Evolutionary conservation across 257 asterid genomes (phyloP), one percentile per base, ranked within the genome.

Genomic region (Orobanche coerulescens): DNA sequence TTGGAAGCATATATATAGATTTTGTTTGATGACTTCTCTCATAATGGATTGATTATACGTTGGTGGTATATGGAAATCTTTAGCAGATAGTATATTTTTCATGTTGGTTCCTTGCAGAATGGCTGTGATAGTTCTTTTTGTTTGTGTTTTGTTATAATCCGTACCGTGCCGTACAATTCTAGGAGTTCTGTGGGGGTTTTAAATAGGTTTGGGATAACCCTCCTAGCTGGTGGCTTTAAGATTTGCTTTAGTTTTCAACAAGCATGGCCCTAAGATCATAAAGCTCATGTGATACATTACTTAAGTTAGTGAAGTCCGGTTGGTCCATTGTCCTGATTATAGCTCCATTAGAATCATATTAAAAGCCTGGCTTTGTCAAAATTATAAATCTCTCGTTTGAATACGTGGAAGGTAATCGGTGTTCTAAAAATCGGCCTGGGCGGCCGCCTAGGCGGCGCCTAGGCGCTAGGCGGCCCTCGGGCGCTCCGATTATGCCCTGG

Each of bases 261-360:
- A 55, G 58, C 72, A 44, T 68, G 71, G 66, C 79, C 78, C 73
- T 78, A 53, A 8, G 22, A n/a, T 42, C 50, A 43, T 43, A 14
- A 43, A 43, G 12, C 6, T 43, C 11, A 15, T 43, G 48, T 5
- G 18, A 28, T 9, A 22, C 40, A 30, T 12, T 62, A 36, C 48
- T 13, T 6, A 12, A 44, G 24, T 51, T 16, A 19, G 13, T 20
- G 15, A 43, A 52, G 54, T 42, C 24, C 24, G 13, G 30, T 48
- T 3, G 47, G 1, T 48, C 4, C 3, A 9, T 61, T 47, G 60
- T 13, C 26, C 12, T 2, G 0, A 60, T 0, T 16, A 6, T 16
- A 6, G 30, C 15, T 61, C 30, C 22, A 4, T 22, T 47, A 18
- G 58, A 25, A 61, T 20, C 60, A 31, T 49, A 12, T 3, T 31